phyloP scores from a whole-genome alignment of 2,329 filamentous ascomycete genomes.

The Xylaria sp. region DNA sequence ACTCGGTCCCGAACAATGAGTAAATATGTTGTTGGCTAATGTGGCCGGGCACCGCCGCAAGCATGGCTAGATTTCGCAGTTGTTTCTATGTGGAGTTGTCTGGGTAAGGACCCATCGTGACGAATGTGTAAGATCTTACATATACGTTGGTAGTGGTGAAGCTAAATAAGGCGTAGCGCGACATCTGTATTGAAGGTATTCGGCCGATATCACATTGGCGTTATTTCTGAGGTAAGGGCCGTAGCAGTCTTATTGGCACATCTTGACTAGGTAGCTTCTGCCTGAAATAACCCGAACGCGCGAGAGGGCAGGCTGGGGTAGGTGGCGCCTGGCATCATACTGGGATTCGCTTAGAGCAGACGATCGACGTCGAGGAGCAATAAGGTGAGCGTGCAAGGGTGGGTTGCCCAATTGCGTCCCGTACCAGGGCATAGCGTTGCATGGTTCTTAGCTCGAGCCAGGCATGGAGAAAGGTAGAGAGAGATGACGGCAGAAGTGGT shows the following conservation, averaged over 20 bases:
- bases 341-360: constrained; percentile 32
- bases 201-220: neutral
- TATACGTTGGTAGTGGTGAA: constrained; percentile 9
- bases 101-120: neutral
- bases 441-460: constrained; percentile 25
- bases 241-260: constrained; percentile 14
- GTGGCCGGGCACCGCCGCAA: neutral
- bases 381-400: constrained; percentile 34
- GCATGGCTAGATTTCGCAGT: neutral
- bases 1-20: neutral
- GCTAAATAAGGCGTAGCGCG: constrained; percentile 10
- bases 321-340: constrained; percentile 25
- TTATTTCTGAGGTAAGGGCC: constrained; percentile 15
- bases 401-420: constrained; percentile 24
- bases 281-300: constrained; percentile 31
- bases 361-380: constrained; percentile 38
- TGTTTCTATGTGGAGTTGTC: neutral
- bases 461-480: constrained; percentile 10
- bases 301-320: constrained; percentile 31
- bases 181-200: neutral
- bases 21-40: constrained; percentile 10
- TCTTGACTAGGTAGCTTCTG: constrained; percentile 24
- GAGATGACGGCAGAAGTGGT: constrained; percentile 34
- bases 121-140: constrained; percentile 13
- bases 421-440: constrained; percentile 28